Conservation (phyloP, 305 asterid species). For the Striga hermonthica region DNA sequence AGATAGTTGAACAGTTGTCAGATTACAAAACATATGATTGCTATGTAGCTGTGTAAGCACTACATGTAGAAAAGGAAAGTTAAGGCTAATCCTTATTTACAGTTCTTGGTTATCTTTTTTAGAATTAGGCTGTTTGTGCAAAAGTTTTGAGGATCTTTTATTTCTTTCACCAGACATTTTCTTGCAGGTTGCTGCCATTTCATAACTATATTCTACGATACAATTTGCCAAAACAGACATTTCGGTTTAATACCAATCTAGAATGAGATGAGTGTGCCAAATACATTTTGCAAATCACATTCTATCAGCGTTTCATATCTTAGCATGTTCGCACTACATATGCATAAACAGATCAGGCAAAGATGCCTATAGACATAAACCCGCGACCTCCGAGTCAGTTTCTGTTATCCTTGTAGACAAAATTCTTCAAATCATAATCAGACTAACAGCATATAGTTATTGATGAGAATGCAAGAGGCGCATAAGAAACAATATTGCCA, state of each 20-base stretch:
- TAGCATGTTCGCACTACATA: not conserved
- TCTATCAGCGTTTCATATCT: not conserved
- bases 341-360: conserved; percentile 13
- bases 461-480: conserved; percentile 7
- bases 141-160: conserved; percentile 6
- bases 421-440: not conserved
- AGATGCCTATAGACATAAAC: not conserved
- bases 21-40: conserved; percentile 18
- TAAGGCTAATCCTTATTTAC: conserved; percentile 5
- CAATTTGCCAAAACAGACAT: conserved; percentile 19
- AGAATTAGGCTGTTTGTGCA: conserved; percentile 16
- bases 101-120: conserved; percentile 9
- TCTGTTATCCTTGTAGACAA: conserved; percentile 8
- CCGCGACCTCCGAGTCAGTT: not conserved
- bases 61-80: conserved; percentile 4
- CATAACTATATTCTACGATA: conserved; percentile 14
- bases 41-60: not conserved
- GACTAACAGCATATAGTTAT: conserved; percentile 10
- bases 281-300: not conserved
- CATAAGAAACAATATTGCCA: conserved; percentile 25
- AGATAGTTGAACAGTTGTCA: conserved; percentile 23
- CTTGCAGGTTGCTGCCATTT: conserved; percentile 7
- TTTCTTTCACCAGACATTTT: conserved; percentile 17
- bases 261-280: conserved; percentile 15
- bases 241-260: conserved; percentile 22